Percentiles rank a stretch among this genome's conserved stretches.
Conservation (phyloP, 768 basidiomycete species). For the Fibroporia radiculosa region DNA sequence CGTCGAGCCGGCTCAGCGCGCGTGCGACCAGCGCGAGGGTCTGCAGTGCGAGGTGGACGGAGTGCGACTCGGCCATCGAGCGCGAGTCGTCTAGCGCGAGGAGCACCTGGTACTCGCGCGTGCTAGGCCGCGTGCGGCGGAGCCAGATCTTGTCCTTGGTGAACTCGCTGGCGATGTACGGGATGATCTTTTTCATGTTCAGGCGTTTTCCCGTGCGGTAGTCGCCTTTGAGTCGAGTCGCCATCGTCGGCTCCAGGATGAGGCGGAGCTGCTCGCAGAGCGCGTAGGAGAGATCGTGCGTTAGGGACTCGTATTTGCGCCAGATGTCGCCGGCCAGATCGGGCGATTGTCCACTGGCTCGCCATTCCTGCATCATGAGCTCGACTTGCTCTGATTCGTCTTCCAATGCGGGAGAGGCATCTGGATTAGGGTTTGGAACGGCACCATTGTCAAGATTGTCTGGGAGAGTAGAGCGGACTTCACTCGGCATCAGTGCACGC, state of each 20-base stretch:
- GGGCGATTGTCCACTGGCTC: conserved; percentile 47
- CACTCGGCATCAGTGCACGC: conserved; percentile 13
- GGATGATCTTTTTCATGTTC: conserved; percentile 98
- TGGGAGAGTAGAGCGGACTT: conserved; percentile 10
- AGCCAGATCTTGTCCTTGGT: conserved; percentile 99
- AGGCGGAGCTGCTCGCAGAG: conserved; percentile 96
- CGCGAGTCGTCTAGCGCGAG: conserved; percentile 93
- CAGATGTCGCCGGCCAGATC: conserved; percentile 70
- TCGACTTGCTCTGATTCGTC: conserved; percentile 32
- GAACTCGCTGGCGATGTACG: conserved; percentile 97
- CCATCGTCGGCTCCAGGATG: conserved; percentile 90
- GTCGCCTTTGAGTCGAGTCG: conserved; percentile 91
- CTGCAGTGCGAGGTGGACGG: conserved; percentile 89
- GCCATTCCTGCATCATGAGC: conserved; percentile 52
- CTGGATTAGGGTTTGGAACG: background rate
- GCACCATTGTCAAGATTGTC: too few species aligned
- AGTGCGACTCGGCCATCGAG: conserved; percentile 92
- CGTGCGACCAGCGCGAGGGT: conserved; percentile 89
- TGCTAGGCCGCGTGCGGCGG: conserved; percentile 86
- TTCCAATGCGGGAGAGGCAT: conserved; percentile 12
- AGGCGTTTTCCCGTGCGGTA: conserved; percentile 96
- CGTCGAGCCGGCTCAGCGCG: conserved; percentile 85
- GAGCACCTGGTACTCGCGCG: conserved; percentile 92
- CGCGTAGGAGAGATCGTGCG: conserved; percentile 82
- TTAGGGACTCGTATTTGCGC: conserved; percentile 86